A percentile compares a stretch with the other conserved stretches of the same genome.
phyloP scores from a whole-genome alignment of 148 eudicot species.

The Fagopyrum homotropicum region DNA sequence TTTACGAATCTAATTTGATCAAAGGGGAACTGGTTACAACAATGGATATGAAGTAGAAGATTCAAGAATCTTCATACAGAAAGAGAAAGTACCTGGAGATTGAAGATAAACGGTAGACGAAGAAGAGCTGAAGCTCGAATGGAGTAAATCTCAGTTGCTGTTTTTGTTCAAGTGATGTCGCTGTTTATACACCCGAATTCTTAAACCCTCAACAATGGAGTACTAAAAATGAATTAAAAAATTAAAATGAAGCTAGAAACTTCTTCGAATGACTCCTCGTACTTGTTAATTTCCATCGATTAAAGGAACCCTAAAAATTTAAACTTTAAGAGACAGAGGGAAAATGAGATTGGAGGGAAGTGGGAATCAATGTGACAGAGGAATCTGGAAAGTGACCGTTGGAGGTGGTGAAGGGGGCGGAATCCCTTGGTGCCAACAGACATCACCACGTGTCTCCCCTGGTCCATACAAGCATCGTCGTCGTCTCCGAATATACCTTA shows the following conservation, averaged over 20 bases:
- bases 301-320: background rate
- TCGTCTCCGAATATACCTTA: background rate
- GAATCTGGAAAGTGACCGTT: conserved; percentile 11
- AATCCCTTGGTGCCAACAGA: background rate
- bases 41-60: background rate
- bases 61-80: background rate
- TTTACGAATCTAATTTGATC: background rate
- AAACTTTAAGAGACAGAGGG: background rate
- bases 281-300: conserved; percentile 3
- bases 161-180: background rate
- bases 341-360: conserved; percentile 5
- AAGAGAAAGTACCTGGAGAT: background rate
- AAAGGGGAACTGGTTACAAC: background rate
- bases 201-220: background rate
- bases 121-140: conserved; percentile 1
- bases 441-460: background rate
- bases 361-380: conserved; percentile 7
- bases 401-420: background rate
- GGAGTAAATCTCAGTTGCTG: background rate
- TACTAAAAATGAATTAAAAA: background rate
- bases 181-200: background rate
- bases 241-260: background rate
- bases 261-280: conserved; percentile 11
- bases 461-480: background rate
- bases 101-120: background rate